Conservation (phyloP, 192 early-diverging fungal genomes). For the Funneliformis mosseae region DNA sequence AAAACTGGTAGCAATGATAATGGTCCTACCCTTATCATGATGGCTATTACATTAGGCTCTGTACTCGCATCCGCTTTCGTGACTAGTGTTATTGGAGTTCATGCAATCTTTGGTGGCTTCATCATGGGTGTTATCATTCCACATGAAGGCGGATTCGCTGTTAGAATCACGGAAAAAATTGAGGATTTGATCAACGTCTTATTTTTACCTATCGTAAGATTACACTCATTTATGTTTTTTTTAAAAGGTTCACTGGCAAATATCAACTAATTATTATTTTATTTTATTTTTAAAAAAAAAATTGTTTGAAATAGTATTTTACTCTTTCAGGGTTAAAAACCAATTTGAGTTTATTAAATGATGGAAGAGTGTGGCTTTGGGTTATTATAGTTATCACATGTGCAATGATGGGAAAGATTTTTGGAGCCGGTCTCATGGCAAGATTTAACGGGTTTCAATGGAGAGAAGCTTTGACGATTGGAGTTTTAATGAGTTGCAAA, state of each 20-base stretch:
- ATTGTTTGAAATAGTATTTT: conserved; percentile 70
- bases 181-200: conserved; percentile 87
- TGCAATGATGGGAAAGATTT: conserved; percentile 85
- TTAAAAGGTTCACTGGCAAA: too few relatives aligned
- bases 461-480: conserved; percentile 85
- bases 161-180: conserved; percentile 88
- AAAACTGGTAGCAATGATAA: conserved; percentile 54
- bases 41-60: conserved; percentile 72
- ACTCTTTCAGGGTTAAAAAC: conserved; percentile 91
- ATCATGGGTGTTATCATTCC: conserved; percentile 85
- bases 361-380: conserved; percentile 69
- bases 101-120: conserved; percentile 94
- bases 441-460: conserved; percentile 69
- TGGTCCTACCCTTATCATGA: conserved; percentile 57
- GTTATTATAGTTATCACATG: conserved; percentile 76
- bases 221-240: neutral
- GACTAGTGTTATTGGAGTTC: conserved; percentile 85
- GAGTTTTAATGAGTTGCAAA: conserved; percentile 94
- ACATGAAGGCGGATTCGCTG: conserved; percentile 84
- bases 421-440: conserved; percentile 73
- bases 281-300: too few relatives aligned
- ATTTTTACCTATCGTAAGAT: conserved; percentile 77
- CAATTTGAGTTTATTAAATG: conserved; percentile 72
- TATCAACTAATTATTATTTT: too few relatives aligned
- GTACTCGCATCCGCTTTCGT: conserved; percentile 77